A percentile compares a stretch with the other conserved stretches of the same genome.
Evolutionary conservation across 2,329 filamentous ascomycete genomes (phyloP).

Genomic region (Ceratocystis alfenasii): DNA sequence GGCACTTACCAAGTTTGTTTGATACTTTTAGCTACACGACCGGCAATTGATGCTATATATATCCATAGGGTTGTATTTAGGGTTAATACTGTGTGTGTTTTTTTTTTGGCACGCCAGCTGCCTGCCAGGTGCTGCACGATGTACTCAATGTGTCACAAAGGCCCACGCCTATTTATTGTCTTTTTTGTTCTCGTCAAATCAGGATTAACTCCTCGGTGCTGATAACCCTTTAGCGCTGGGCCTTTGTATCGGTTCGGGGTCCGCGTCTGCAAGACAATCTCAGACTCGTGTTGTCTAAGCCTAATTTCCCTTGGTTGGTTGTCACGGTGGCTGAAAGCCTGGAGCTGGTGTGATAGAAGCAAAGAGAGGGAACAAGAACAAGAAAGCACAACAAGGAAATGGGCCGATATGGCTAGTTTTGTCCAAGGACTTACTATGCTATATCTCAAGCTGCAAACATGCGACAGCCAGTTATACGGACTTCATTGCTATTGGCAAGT

Average conservation of each 20-base stretch:
- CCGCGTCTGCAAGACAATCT: slow-evolving; percentile 5
- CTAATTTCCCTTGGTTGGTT: slow-evolving; percentile 6
- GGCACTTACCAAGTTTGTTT: too few species aligned
- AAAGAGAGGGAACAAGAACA: not conserved
- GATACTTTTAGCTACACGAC: too few species aligned
- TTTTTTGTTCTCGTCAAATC: slow-evolving; percentile 6
- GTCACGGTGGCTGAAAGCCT: not conserved
- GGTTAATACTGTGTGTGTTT: not conserved
- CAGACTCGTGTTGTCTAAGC: slow-evolving; percentile 7
- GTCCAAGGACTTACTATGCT: too few species aligned
- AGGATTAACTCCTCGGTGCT: slow-evolving; percentile 2
- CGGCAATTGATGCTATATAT: not conserved
- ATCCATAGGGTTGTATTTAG: not conserved
- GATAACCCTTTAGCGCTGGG: slow-evolving; percentile 4
- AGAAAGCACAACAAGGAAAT: not conserved
- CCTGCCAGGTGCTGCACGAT: not conserved
- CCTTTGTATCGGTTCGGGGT: not conserved
- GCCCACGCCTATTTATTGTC: not conserved
- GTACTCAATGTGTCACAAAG: not conserved
- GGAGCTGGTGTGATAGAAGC: not conserved
- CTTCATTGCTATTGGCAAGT: too few species aligned
- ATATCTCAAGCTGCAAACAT: too few species aligned
- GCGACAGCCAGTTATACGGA: too few species aligned
- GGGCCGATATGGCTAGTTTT: too few species aligned
- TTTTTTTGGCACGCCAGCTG: not conserved